Evolutionary conservation across 768 basidiomycete species (phyloP), one percentile per base, ranked within the genome.

Genomic region (Pleurotus giganteus): DNA sequence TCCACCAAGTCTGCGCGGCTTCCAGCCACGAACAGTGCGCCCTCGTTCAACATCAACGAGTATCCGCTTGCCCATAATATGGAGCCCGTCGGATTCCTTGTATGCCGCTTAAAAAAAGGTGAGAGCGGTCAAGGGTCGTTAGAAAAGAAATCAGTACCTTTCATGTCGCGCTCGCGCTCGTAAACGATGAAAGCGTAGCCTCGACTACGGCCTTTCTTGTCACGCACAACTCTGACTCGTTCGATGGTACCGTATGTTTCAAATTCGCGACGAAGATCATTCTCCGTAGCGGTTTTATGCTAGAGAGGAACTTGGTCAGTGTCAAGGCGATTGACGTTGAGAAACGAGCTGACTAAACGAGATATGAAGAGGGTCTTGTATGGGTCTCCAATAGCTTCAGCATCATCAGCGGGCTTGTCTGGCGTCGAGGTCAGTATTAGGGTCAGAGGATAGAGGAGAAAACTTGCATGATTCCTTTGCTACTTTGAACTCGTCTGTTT

Each of bases 341-440:
- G 51, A 13, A 41, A 29, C 36, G 11, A 4, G 69, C 75, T 32
- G 65, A 95, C 94, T 67, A 99, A 73, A 61, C 94, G 87, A 29
- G 95, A 89, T 58, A 98, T 94, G 71, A 99, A 99, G 21, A 99
- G 77, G 0, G 97, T 98, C 69, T 98, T 98, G 76, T 98, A 99
- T 3, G 97, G 97, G 66, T 99, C 97, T 2, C 97, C 97, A 37
- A 88, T 78, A 28, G 94, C 95, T 66, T 96, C 86, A 11, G 87
- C 54, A 64, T 99, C 95, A 52, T 96, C 95, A 17, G 88, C 80
- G 7, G 97, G 97, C 67, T 94, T 93, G 73, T 95, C 96, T 98
- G 29, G 27, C 56, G 49, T 51, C 58, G 60, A 51, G 34, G 47
- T 60, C 46, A 60, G 51, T 49, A 41, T 39, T 29, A 43, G n/a